Conservation (phyloP, 108 stramenopile species). For the Nitzschia sp. region DNA sequence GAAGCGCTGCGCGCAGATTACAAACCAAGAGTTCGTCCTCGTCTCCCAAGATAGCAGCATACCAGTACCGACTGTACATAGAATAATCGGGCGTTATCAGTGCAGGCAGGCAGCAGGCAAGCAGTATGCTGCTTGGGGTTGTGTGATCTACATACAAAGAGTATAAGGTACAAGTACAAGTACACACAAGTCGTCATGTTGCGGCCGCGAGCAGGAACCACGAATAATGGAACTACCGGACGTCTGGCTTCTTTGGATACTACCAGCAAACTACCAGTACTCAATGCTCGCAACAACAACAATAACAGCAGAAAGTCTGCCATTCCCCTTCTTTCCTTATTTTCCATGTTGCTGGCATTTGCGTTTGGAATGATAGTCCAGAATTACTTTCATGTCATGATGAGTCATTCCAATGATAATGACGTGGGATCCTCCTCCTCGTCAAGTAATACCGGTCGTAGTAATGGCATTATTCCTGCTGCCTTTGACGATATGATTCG, state of each 20-base stretch:
- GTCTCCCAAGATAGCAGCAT: too few species aligned
- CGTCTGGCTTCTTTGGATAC: not conserved
- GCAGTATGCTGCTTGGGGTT: too few species aligned
- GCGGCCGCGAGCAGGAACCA: not conserved
- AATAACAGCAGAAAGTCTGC: not conserved
- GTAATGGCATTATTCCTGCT: too few species aligned
- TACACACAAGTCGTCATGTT: too few species aligned
- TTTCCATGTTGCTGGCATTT: not conserved
- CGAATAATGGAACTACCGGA: not conserved
- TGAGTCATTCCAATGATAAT: not conserved
- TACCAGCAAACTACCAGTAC: not conserved
- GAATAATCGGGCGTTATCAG: too few species aligned
- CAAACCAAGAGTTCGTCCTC: too few species aligned
- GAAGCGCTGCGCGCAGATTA: too few species aligned
- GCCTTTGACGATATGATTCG: constrained; percentile 10
- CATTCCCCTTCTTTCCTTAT: not conserved
- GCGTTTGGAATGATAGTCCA: not conserved
- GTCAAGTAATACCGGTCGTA: too few species aligned
- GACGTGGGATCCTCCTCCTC: not conserved
- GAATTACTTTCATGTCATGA: constrained; percentile 1
- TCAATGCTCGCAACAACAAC: not conserved
- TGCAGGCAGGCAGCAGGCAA: too few species aligned
- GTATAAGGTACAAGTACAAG: too few species aligned
- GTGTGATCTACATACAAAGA: too few species aligned
- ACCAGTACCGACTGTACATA: too few species aligned